These are phyloP conservation scores for Pseudocercospora ulei DNA, from an alignment of 2,329 filamentous ascomycete genomes.

Conservation along the genomic window DNA sequence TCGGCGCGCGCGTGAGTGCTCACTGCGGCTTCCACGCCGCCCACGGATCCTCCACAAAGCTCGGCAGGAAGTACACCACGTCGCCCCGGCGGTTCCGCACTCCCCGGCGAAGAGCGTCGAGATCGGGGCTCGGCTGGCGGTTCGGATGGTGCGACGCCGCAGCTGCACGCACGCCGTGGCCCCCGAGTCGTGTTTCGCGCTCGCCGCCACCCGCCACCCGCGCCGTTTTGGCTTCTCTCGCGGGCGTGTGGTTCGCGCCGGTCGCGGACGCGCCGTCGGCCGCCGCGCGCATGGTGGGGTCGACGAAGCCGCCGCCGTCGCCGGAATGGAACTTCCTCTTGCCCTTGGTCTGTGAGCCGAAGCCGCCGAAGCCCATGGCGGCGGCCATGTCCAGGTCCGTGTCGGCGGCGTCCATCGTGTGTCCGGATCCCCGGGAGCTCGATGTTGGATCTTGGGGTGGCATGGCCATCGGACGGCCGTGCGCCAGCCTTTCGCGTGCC, in stretches of 20 bases:
- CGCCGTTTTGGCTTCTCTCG: constrained; percentile 15
- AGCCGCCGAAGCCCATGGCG: constrained; percentile 64
- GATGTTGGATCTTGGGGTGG: no score
- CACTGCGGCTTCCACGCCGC: constrained; percentile 29
- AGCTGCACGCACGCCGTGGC: background rate
- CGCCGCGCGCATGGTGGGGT: constrained; percentile 29
- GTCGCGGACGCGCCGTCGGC: constrained; percentile 34
- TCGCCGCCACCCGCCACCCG: background rate
- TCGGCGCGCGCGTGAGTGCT: constrained; percentile 10
- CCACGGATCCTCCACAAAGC: constrained; percentile 67
- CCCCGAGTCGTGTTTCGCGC: background rate
- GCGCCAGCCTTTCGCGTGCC: no score
- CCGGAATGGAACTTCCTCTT: constrained; percentile 58
- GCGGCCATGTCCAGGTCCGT: constrained; percentile 51
- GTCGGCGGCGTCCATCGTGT: constrained; percentile 35
- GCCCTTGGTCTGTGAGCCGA: constrained; percentile 56
- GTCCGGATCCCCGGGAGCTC: no score
- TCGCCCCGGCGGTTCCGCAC: constrained; percentile 49
- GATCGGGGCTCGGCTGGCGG: constrained; percentile 20
- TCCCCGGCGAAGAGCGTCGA: constrained; percentile 36
- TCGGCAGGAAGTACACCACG: constrained; percentile 57
- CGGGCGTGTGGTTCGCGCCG: constrained; percentile 26
- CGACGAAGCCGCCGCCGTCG: constrained; percentile 43
- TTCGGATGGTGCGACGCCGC: constrained; percentile 5
- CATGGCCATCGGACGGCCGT: no score